These are phyloP conservation scores for Agaricus subrufescens DNA, from an alignment of 768 basidiomycete genomes.

Conservation along the genomic window DNA sequence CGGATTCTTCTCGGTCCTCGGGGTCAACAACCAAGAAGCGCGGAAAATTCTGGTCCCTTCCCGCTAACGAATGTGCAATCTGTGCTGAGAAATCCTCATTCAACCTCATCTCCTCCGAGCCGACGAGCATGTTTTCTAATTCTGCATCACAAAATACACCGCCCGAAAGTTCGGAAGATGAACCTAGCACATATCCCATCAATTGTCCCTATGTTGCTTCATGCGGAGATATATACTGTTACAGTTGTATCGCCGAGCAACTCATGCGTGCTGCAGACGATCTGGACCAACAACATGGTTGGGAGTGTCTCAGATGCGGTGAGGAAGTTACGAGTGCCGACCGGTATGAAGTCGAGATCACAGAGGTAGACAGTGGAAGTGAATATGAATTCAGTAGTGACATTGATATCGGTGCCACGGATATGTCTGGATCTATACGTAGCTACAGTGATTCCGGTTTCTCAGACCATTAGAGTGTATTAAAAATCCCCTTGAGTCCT, in stretches of 20 bases:
- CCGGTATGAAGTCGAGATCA: constrained; percentile 44
- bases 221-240: constrained; percentile 89
- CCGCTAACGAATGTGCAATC: constrained; percentile 81
- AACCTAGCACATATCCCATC: constrained; percentile 59
- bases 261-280: constrained; percentile 73
- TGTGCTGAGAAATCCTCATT: constrained; percentile 76
- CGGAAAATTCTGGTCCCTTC: constrained; percentile 69
- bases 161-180: constrained; percentile 27
- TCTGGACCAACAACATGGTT: constrained; percentile 48
- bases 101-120: constrained; percentile 50
- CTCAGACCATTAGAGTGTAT: constrained; percentile 26
- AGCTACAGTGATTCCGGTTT: constrained; percentile 45
- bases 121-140: constrained; percentile 42
- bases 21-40: constrained; percentile 19
- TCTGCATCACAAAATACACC: constrained; percentile 11
- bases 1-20: not conserved
- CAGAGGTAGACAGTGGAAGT: constrained; percentile 37
- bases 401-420: constrained; percentile 40
- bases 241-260: constrained; percentile 84
- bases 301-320: constrained; percentile 84
- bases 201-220: constrained; percentile 80
- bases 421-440: constrained; percentile 52
- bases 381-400: constrained; percentile 60
- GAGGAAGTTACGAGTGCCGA: constrained; percentile 61
- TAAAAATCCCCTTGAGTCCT: constrained; percentile 3